These are phyloP conservation scores for Paragyromitra xinjiangensis DNA, from an alignment of 495 filamentous ascomycete genomes.

Conservation along the genomic window DNA sequence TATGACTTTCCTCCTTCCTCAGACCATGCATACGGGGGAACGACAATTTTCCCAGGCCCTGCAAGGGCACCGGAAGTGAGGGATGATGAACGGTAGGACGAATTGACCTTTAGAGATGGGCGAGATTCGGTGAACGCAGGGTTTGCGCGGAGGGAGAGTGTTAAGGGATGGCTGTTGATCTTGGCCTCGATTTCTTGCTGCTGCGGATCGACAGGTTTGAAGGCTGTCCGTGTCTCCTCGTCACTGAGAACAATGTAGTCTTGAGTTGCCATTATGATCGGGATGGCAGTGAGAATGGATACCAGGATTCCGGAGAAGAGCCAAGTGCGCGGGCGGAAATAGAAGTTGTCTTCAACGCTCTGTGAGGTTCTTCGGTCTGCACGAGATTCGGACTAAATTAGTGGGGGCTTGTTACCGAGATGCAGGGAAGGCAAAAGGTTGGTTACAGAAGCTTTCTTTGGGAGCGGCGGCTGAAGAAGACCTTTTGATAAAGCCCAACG, in stretches of 20 bases:
- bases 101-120: constrained; percentile 86
- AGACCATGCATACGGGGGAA: constrained; percentile 81
- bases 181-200: constrained; percentile 72
- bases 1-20: constrained; percentile 75
- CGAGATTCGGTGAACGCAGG: constrained; percentile 77
- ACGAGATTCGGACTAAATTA: constrained; percentile 1
- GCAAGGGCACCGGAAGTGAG: constrained; percentile 83
- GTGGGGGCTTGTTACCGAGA: neutral
- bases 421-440: neutral
- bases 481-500: constrained; percentile 8
- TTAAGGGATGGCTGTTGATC: constrained; percentile 79
- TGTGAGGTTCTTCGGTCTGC: constrained; percentile 45
- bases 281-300: constrained; percentile 40
- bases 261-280: constrained; percentile 52
- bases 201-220: constrained; percentile 68
- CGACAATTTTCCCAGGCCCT: constrained; percentile 77
- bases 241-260: constrained; percentile 64
- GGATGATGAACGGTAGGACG: constrained; percentile 70
- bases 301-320: constrained; percentile 47
- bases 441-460: constrained; percentile 35
- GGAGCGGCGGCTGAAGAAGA: constrained; percentile 16
- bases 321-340: constrained; percentile 52
- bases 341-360: constrained; percentile 38
- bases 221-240: constrained; percentile 75
- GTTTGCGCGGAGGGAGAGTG: constrained; percentile 70